Conservation (phyloP, 2,329 filamentous ascomycete genomes). For the Rhytidhysteron rufulum region DNA sequence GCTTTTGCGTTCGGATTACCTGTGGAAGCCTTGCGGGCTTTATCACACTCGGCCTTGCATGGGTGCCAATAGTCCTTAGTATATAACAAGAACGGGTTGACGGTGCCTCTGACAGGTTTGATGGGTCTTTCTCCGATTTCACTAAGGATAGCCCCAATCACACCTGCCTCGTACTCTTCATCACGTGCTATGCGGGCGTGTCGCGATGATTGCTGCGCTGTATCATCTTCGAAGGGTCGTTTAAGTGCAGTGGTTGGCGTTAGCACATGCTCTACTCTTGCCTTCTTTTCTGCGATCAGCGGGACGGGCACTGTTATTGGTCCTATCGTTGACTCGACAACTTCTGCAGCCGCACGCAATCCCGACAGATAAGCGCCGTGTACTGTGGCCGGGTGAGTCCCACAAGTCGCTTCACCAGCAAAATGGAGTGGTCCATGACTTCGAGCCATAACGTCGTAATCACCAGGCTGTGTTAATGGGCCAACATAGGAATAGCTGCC, state of each 20-base stretch:
- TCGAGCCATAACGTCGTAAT: constrained; percentile 89
- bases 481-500: constrained; percentile 96
- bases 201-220: constrained; percentile 13
- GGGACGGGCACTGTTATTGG: constrained; percentile 72
- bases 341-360: constrained; percentile 80
- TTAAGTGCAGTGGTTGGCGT: constrained; percentile 16
- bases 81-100: constrained; percentile 86
- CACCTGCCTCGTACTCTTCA: constrained; percentile 53
- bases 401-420: constrained; percentile 93
- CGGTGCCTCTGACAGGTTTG: constrained; percentile 67
- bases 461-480: constrained; percentile 73
- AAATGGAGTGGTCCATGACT: constrained; percentile 87
- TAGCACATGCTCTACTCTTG: constrained; percentile 20
- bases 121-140: constrained; percentile 71
- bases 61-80: constrained; percentile 69
- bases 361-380: constrained; percentile 96
- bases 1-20: constrained; percentile 66
- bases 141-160: constrained; percentile 53
- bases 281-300: constrained; percentile 66
- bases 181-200: constrained; percentile 23
- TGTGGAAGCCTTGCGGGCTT: constrained; percentile 61
- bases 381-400: constrained; percentile 92
- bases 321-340: constrained; percentile 76
- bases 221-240: constrained; percentile 19
- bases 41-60: constrained; percentile 63